A percentile compares a stretch with the other conserved stretches of the same genome.
Evolutionary conservation across 1,284 basidiomycete genomes (phyloP).

Genomic region (Farysia itapuensis): DNA sequence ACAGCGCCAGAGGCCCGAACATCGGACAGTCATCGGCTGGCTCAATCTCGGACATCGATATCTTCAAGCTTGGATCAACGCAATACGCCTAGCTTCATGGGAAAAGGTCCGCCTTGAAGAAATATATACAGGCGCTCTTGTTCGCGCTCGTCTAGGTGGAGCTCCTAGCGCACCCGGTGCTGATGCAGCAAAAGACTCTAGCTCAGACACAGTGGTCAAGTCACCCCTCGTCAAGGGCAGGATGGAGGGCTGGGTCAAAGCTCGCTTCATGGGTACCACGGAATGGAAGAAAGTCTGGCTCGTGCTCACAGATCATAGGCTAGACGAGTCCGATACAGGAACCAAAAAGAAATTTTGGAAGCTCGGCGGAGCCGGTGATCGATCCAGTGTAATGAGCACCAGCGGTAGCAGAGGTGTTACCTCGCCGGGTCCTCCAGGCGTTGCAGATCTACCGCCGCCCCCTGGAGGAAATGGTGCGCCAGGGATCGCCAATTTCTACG

Average conservation of each 20-base stretch:
- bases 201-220: constrained; percentile 34
- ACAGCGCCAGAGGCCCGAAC: constrained; percentile 43
- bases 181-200: constrained; percentile 14
- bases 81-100: constrained; percentile 87
- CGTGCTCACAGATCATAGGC: constrained; percentile 64
- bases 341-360: constrained; percentile 46
- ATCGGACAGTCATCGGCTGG: constrained; percentile 53
- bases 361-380: constrained; percentile 39
- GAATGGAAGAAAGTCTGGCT: constrained; percentile 95
- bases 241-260: constrained; percentile 89
- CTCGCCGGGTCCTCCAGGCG: constrained; percentile 22
- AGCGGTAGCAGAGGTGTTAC: constrained; percentile 16
- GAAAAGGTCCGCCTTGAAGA: constrained; percentile 94
- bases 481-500: constrained; percentile 55
- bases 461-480: constrained; percentile 48
- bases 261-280: constrained; percentile 88
- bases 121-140: constrained; percentile 91
- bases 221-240: constrained; percentile 65
- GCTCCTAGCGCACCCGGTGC: constrained; percentile 42
- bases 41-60: constrained; percentile 49
- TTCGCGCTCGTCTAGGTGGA: constrained; percentile 65
- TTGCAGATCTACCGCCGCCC: constrained; percentile 43
- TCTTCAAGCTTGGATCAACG: constrained; percentile 73
- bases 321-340: constrained; percentile 34
- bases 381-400: constrained; percentile 41